Conservation (phyloP, 1,284 basidiomycete species). For the Ganoderma resinaceum region DNA sequence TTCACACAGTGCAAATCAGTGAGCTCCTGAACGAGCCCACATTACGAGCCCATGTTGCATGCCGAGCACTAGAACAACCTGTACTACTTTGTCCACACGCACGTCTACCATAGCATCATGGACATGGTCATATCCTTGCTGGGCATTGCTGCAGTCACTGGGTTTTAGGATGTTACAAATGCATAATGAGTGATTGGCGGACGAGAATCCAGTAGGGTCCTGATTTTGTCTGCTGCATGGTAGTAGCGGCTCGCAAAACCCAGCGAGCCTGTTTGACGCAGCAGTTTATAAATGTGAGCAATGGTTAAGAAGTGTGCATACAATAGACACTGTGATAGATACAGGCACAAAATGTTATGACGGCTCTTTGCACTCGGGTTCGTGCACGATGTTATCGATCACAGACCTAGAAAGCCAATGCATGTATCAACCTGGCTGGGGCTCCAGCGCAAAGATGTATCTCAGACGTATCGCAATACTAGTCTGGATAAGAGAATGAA, state of each 20-base stretch:
- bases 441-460: conserved; percentile 46
- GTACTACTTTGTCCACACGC: conserved; percentile 73
- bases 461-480: conserved; percentile 77
- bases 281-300: too few relatives aligned
- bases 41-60: conserved; percentile 38
- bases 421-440: neutral
- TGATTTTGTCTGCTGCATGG: conserved; percentile 73
- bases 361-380: conserved; percentile 36
- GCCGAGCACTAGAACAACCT: conserved; percentile 65
- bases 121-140: conserved; percentile 74
- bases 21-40: conserved; percentile 24
- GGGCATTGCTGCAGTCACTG: conserved; percentile 88
- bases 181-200: conserved; percentile 12
- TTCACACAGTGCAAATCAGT: conserved; percentile 32
- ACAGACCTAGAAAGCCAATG: conserved; percentile 54
- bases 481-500: too few relatives aligned
- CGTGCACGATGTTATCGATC: conserved; percentile 72
- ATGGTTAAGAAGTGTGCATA: too few relatives aligned
- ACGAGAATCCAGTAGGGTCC: conserved; percentile 53
- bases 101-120: conserved; percentile 80
- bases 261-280: conserved; percentile 87
- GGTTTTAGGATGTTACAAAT: conserved; percentile 26
- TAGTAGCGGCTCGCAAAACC: conserved; percentile 42
- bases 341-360: too few relatives aligned
- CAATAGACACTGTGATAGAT: too few relatives aligned